Evolutionary conservation across 768 basidiomycete genomes (phyloP), one percentile per base, ranked within the genome.

Genomic region (Suillus alpinus): DNA sequence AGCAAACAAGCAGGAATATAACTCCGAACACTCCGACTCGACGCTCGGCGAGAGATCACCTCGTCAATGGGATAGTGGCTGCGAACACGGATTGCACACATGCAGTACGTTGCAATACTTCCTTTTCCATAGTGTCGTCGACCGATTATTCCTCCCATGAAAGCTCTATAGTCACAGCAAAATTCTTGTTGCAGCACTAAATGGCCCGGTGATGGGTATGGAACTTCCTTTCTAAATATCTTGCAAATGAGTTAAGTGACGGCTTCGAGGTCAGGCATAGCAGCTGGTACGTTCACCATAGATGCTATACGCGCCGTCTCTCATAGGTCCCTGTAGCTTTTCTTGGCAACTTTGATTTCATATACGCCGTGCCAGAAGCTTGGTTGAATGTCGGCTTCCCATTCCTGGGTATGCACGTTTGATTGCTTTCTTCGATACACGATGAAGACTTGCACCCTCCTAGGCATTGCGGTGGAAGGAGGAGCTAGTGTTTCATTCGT

Each of bases 191-290:
- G 88, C 87, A 13, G 88, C 86, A 1, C 64, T 91, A 23, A 89
- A 91, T 63, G 89, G 89, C 0, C 89, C 89, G 18, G 89, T 87
- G 5, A 84, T 91, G 82, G 89, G 88, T 87, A 69, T 23, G 78
- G 59, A 47, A 5, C 53, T 55, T 55, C 23, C 26, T 39, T 55
- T 39, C 23, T 39, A 10, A n/a, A 10, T 39, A 37, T 55, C 16
- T 6, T 16, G n/a, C 13, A 37, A 53, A 8, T 14, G 1, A 5
- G 1, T 39, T 18, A 39, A 55, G 5, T 55, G 16, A 55, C 36
- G 9, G 0, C 53, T 10, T 39, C 26, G 36, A 39, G 16, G 18
- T 32, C 50, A 89, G 87, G 87, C 18, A 89, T 89, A 51, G 82
- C 86, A 41, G 86, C 88, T 61, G 87, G 87, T 85, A 43, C 29